Conservation (phyloP, 2,329 filamentous ascomycete genomes). For the Aspergillus sp. region DNA sequence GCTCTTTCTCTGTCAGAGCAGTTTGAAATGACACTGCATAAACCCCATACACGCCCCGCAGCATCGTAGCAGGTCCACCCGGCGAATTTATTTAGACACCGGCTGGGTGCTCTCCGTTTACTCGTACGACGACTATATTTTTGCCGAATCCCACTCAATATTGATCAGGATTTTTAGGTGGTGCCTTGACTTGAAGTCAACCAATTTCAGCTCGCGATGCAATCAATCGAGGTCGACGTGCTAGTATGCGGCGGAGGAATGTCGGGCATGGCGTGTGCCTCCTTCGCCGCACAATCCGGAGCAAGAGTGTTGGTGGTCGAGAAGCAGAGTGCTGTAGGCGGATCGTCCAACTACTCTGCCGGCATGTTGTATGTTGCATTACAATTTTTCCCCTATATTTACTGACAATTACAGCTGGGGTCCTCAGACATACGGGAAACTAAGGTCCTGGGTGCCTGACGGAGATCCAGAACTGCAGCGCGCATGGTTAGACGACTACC, state of each 20-base stretch:
- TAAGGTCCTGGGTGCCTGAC: conserved; percentile 26
- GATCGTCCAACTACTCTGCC: conserved; percentile 27
- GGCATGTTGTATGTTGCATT: conserved; percentile 28
- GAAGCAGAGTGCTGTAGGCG: conserved; percentile 24
- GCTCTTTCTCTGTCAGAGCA: no score
- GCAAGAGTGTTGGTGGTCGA: conserved; percentile 26
- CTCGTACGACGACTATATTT: background rate
- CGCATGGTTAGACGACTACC: conserved; percentile 27
- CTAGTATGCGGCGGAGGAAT: conserved; percentile 31
- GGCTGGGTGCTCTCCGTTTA: background rate
- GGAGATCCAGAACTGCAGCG: conserved; percentile 25
- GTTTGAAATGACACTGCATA: no score
- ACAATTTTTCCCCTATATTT: background rate
- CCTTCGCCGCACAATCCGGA: conserved; percentile 26
- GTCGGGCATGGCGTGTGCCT: conserved; percentile 29
- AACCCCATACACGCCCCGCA: no score
- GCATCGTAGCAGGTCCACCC: background rate
- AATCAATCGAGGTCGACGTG: conserved; percentile 22
- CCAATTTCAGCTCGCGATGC: conserved; percentile 12
- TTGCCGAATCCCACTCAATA: background rate
- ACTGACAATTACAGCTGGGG: conserved; percentile 21
- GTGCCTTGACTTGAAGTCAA: background rate
- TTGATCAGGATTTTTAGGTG: background rate
- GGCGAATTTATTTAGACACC: conserved; percentile 11
- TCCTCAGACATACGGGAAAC: conserved; percentile 21